Evolutionary conservation across 2,329 filamentous ascomycete genomes (phyloP), one percentile per base, ranked within the genome.

Genomic region (Calonectria pseudoturangicola): DNA sequence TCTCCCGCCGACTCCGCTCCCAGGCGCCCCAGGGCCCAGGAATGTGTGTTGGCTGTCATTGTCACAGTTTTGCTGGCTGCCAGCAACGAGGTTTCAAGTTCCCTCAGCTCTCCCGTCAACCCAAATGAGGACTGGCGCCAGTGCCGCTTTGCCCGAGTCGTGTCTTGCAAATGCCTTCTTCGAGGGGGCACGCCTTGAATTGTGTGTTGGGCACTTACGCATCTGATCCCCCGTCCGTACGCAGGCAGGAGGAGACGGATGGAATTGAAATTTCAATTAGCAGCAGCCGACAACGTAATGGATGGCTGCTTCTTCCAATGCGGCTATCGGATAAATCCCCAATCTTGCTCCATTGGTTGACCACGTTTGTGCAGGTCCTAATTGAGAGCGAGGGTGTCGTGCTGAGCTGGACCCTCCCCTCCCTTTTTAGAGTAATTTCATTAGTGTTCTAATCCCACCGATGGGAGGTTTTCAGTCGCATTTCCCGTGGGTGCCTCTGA

Each of bases 11-110:
- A 45, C 45, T 25, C 45, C 45, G 33, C 33, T 36, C 43, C 5
- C 73, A 62, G 67, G 70, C 63, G 63, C 67, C 48, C 70, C 67
- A 65, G 71, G 71, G 45, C 68, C 64, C 51, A 74, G 71, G 58
- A 47, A 63, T 63, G 58, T 73, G 67, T 56, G 68, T 47, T 68
- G 18, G 66, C 36, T 65, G 74, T 69, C 41, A 48, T 47, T 60
- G 66, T 51, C 54, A 66, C 58, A 69, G 70, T 60, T 71, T 72
- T 66, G 66, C 51, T 58, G 66, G 66, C 56, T 43, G 51, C 51
- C 66, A 68, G 45, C 66, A 3, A 48, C 45, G 36, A 30, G 28
- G 70, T 68, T 68, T 72, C 70, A 68, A 48, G 56, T 58, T 47
- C 39, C 70, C 47, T 51, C 45, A 36, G 41, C 21, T 60, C 27